phyloP scores from a whole-genome alignment of 495 filamentous ascomycete species.

The Penicillium antarcticum region DNA sequence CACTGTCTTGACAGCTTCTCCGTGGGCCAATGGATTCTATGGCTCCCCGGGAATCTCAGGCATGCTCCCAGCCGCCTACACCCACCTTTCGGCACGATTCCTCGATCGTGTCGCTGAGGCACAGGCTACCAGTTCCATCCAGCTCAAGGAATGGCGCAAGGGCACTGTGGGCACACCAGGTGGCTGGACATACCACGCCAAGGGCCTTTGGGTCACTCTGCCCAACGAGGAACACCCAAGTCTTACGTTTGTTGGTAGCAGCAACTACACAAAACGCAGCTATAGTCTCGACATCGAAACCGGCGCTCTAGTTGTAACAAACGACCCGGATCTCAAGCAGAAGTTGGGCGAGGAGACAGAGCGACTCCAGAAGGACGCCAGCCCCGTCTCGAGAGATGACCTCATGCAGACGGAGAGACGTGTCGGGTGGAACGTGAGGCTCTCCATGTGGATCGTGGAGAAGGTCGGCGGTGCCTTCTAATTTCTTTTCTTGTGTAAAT shows the following conservation, averaged over 20 bases:
- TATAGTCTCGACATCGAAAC: constrained; percentile 89
- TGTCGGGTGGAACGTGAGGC: constrained; percentile 78
- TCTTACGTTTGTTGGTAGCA: constrained; percentile 81
- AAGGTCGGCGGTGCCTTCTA: constrained; percentile 68
- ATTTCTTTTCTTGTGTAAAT: constrained; percentile 11
- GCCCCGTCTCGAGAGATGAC: constrained; percentile 64
- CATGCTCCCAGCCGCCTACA: constrained; percentile 89
- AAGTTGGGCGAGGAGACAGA: constrained; percentile 73
- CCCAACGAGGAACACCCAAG: constrained; percentile 58
- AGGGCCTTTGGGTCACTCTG: constrained; percentile 89
- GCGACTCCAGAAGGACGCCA: constrained; percentile 72
- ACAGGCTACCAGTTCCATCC: constrained; percentile 58
- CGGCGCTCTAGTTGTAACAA: constrained; percentile 79
- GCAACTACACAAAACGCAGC: constrained; percentile 93
- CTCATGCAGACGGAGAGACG: constrained; percentile 75
- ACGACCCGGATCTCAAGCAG: constrained; percentile 67
- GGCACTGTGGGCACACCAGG: constrained; percentile 75
- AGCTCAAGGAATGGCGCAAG: constrained; percentile 82
- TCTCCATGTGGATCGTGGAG: constrained; percentile 87
- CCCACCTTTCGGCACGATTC: constrained; percentile 78
- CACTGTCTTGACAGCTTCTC: constrained; percentile 90
- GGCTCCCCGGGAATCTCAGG: constrained; percentile 82
- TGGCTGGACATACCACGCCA: constrained; percentile 98
- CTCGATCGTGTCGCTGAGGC: constrained; percentile 63
- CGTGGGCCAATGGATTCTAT: constrained; percentile 94